Percentiles rank a stretch among this genome's conserved stretches.
Evolutionary conservation across 2,329 filamentous ascomycete species (phyloP).

Genomic region (Gnomoniopsis smithogilvyi): DNA sequence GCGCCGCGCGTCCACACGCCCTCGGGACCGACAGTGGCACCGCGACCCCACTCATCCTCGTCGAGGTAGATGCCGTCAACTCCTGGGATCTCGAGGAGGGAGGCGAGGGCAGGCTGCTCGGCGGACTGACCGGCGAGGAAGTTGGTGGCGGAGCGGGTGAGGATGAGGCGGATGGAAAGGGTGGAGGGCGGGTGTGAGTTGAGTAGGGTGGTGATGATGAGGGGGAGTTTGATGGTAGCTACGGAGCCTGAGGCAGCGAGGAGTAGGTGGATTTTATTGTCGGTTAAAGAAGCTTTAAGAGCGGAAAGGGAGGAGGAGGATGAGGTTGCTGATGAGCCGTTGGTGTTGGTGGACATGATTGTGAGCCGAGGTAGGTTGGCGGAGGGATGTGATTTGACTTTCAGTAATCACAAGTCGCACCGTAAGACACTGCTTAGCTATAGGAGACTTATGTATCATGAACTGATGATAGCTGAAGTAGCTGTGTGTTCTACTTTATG

Average conservation of each 20-base stretch:
- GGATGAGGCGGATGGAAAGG: slow-evolving; percentile 79
- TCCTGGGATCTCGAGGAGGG: slow-evolving; percentile 59
- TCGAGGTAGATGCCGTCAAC: slow-evolving; percentile 82
- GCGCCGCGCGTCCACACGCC: slow-evolving; percentile 71
- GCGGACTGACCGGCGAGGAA: slow-evolving; percentile 74
- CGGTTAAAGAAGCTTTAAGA: slow-evolving; percentile 5
- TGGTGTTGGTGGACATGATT: background rate
- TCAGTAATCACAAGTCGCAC: too few relatives aligned
- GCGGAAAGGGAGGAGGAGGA: slow-evolving; percentile 4
- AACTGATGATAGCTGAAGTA: too few relatives aligned
- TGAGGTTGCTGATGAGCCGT: background rate
- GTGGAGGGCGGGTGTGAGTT: slow-evolving; percentile 35
- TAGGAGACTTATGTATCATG: too few relatives aligned
- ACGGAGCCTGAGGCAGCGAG: slow-evolving; percentile 48
- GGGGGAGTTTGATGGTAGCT: slow-evolving; percentile 81
- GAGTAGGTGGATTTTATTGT: slow-evolving; percentile 17
- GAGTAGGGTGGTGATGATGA: slow-evolving; percentile 58
- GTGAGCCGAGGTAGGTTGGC: background rate
- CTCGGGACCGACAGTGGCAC: slow-evolving; percentile 32
- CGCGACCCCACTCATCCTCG: slow-evolving; percentile 71
- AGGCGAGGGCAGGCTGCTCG: slow-evolving; percentile 70
- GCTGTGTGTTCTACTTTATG: too few relatives aligned
- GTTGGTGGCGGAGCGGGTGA: slow-evolving; percentile 69
- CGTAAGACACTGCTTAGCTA: too few relatives aligned
- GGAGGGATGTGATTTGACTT: too few relatives aligned